Percentiles rank a stretch among this genome's conserved stretches.
Evolutionary conservation across 805 yeast species (phyloP).

Genomic region (Saturnispora dispora): DNA sequence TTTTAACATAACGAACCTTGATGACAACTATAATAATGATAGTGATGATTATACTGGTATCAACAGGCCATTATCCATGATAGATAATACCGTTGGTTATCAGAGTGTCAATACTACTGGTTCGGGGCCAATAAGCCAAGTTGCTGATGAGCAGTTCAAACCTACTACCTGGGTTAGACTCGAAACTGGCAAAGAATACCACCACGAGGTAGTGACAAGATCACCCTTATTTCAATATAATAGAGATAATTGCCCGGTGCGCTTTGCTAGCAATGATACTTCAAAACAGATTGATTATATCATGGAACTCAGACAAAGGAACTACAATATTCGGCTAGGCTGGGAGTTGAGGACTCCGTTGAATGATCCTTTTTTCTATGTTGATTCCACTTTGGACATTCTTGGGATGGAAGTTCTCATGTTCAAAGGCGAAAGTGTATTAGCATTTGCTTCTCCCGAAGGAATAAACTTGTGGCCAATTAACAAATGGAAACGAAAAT

Average conservation of each 20-base stretch:
- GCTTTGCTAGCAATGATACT: background rate
- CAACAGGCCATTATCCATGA: background rate
- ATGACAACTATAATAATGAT: background rate
- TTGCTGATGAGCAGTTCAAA: background rate
- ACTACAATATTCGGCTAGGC: background rate
- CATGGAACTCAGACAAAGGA: background rate
- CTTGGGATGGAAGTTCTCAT: slow-evolving; percentile 55
- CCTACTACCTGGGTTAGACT: slow-evolving; percentile 1
- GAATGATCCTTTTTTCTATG: slow-evolving; percentile 17
- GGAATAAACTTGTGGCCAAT: slow-evolving; percentile 67
- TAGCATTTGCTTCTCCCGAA: slow-evolving; percentile 54
- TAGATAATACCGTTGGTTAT: background rate
- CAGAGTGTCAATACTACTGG: background rate
- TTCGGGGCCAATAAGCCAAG: background rate
- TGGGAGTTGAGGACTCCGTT: slow-evolving; percentile 6
- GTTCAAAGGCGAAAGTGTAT: slow-evolving; percentile 34
- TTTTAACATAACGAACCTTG: background rate
- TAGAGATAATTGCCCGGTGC: slow-evolving; percentile 3
- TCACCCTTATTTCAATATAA: slow-evolving; percentile 1
- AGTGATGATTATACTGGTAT: background rate
- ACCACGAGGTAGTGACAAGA: background rate
- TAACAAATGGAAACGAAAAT: slow-evolving; percentile 53
- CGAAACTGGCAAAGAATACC: slow-evolving; percentile 5
- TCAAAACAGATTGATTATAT: background rate
- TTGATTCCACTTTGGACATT: slow-evolving; percentile 33